A percentile compares a stretch with the other conserved stretches of the same genome.
These are phyloP conservation scores for Claviceps capensis DNA, from an alignment of 2,329 filamentous ascomycete genomes.

Conservation along the genomic window DNA sequence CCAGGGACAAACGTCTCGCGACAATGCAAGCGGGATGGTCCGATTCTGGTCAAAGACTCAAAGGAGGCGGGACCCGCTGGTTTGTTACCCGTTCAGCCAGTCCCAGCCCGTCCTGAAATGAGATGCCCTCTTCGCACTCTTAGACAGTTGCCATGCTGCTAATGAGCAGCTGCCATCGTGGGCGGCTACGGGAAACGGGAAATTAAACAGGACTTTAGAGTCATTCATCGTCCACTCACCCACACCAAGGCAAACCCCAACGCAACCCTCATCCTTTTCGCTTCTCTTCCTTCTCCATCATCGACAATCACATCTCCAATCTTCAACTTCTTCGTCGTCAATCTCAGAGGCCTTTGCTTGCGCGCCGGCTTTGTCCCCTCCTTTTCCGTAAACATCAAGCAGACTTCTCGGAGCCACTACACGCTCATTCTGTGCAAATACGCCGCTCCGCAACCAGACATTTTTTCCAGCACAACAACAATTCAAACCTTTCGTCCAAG, in stretches of 20 bases:
- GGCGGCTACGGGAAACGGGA: neutral
- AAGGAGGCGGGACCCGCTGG: too few relatives aligned
- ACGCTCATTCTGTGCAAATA: slow-evolving; percentile 8
- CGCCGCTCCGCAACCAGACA: too few relatives aligned
- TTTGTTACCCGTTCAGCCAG: too few relatives aligned
- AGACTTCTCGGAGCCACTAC: neutral
- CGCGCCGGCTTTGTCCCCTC: neutral
- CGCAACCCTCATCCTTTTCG: neutral
- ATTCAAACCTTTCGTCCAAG: too few relatives aligned
- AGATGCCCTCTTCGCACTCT: neutral
- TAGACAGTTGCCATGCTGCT: neutral
- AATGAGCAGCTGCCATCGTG: neutral
- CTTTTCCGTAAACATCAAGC: slow-evolving; percentile 1
- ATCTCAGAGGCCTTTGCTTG: neutral
- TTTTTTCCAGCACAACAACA: too few relatives aligned
- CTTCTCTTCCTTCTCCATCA: slow-evolving; percentile 1
- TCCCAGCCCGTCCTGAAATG: neutral
- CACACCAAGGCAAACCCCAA: neutral
- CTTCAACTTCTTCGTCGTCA: neutral
- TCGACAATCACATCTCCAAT: neutral
- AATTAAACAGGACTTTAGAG: slow-evolving; percentile 4
- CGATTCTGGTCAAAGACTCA: too few relatives aligned
- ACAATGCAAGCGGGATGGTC: too few relatives aligned
- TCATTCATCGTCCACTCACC: neutral
- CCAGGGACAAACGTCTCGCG: too few relatives aligned